These are phyloP conservation scores for Alisma plantagoaquatica DNA, from an alignment of 106 monocot species.

Conservation along the genomic window DNA sequence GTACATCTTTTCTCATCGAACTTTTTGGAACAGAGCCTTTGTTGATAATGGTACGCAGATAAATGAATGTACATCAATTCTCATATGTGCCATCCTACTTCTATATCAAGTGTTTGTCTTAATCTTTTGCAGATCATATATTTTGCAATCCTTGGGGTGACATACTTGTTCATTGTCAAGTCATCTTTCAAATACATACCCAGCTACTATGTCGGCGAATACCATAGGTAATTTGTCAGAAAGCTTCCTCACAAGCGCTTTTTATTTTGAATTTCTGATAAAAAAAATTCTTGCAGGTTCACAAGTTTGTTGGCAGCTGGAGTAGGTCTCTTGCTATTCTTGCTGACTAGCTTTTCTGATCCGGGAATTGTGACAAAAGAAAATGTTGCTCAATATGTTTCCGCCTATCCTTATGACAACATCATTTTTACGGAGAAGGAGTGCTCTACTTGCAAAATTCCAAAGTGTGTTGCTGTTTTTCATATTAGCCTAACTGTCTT, in stretches of 20 bases:
- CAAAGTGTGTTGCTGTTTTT: slow-evolving; percentile 27
- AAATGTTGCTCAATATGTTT: slow-evolving; percentile 63
- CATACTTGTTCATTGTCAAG: slow-evolving; percentile 43
- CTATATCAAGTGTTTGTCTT: background rate
- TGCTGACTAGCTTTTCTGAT: slow-evolving; percentile 89
- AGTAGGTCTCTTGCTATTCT: slow-evolving; percentile 52
- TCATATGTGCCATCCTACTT: background rate
- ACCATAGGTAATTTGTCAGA: slow-evolving; percentile 37
- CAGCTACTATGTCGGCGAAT: slow-evolving; percentile 52
- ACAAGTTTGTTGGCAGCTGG: slow-evolving; percentile 46
- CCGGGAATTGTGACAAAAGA: slow-evolving; percentile 71
- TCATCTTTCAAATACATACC: slow-evolving; percentile 85
- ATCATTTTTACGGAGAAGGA: no score
- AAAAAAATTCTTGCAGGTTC: slow-evolving; percentile 39
- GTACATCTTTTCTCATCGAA: no score
- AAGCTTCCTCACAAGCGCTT: background rate
- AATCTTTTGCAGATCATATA: slow-evolving; percentile 54
- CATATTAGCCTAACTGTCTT: no score
- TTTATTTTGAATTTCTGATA: background rate
- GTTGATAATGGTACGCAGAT: no score
- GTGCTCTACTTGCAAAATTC: slow-evolving; percentile 80
- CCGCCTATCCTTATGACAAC: slow-evolving; percentile 78
- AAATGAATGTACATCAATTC: no score
- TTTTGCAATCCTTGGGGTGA: slow-evolving; percentile 54
- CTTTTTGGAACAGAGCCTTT: no score